phyloP scores from a whole-genome alignment of 2,329 filamentous ascomycete species.

The Thermothelomyces thermophilus region DNA sequence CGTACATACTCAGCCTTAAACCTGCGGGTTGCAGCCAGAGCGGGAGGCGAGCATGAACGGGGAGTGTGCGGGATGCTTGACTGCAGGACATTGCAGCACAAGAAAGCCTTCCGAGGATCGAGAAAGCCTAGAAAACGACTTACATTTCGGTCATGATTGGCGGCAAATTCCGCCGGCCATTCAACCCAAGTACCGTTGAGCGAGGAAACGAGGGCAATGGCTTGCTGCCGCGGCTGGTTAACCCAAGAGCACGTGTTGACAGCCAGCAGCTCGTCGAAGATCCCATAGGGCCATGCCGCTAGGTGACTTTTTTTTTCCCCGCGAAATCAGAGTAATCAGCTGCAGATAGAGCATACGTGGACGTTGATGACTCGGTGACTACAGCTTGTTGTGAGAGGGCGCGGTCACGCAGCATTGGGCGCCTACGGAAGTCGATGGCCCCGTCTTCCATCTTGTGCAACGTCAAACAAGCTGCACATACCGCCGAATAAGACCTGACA shows the following conservation, averaged over 20 bases:
- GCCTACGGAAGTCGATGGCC: not conserved
- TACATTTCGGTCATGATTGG: too few relatives aligned
- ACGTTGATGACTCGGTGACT: not conserved
- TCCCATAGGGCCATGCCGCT: not conserved
- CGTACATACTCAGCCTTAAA: too few relatives aligned
- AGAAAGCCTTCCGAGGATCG: too few relatives aligned
- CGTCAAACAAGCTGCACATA: not conserved
- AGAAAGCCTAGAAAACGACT: too few relatives aligned
- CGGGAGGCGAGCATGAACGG: too few relatives aligned
- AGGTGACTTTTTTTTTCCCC: not conserved
- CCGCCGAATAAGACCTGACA: not conserved
- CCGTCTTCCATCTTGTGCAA: slow-evolving; percentile 1
- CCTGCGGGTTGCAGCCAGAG: too few relatives aligned
- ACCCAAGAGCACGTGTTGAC: too few relatives aligned
- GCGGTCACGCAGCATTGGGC: not conserved
- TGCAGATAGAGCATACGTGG: not conserved
- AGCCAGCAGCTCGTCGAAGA: not conserved
- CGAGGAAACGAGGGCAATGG: too few relatives aligned
- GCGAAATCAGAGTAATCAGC: not conserved
- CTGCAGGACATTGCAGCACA: slow-evolving; percentile 1
- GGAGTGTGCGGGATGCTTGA: too few relatives aligned
- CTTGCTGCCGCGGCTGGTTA: too few relatives aligned
- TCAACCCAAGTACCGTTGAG: too few relatives aligned
- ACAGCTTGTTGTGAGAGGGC: not conserved
- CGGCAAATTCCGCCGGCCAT: too few relatives aligned